Conservation (phyloP, 2,329 filamentous ascomycete species). For the Sarocladiaceae sp. region DNA sequence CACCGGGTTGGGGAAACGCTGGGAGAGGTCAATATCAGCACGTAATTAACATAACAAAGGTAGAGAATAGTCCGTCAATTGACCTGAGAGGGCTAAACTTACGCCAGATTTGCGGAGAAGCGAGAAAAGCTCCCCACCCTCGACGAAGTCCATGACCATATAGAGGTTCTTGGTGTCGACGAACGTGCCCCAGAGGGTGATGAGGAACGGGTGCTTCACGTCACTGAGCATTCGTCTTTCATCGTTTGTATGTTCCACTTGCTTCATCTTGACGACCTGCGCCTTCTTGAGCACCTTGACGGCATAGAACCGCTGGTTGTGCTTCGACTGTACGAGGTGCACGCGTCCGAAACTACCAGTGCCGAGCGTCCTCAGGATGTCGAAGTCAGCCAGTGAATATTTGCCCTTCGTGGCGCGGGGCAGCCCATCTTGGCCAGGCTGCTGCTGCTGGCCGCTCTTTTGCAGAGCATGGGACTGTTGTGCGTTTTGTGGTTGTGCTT, state of each 20-base stretch:
- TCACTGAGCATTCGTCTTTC: slow-evolving; percentile 92
- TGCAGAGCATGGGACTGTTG: slow-evolving; percentile 13
- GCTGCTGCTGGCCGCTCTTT: slow-evolving; percentile 19
- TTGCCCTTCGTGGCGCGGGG: slow-evolving; percentile 85
- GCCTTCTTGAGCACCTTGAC: slow-evolving; percentile 98
- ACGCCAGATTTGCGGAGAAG: slow-evolving; percentile 87
- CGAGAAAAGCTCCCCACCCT: slow-evolving; percentile 95
- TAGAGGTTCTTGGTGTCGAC: slow-evolving; percentile 93
- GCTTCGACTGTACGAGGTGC: slow-evolving; percentile 93
- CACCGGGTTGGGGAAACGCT: slow-evolving; percentile 98
- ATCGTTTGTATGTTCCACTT: slow-evolving; percentile 98
- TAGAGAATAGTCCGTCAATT: background rate
- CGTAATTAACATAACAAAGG: background rate
- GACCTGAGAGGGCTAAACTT: slow-evolving; percentile 27
- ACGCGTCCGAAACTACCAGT: slow-evolving; percentile 97
- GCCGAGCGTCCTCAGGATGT: slow-evolving; percentile 82
- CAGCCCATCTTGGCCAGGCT: slow-evolving; percentile 26
- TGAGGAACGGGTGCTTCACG: slow-evolving; percentile 95
- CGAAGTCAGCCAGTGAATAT: slow-evolving; percentile 88
- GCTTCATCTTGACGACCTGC: slow-evolving; percentile 99
- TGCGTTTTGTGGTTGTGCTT: slow-evolving; percentile 21
- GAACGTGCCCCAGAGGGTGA: slow-evolving; percentile 97
- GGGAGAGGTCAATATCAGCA: slow-evolving; percentile 10
- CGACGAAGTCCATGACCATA: slow-evolving; percentile 99
- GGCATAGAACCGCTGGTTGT: slow-evolving; percentile 97